Conservation (phyloP, 805 yeast species). For the Metschnikowia aberdeeniae region DNA sequence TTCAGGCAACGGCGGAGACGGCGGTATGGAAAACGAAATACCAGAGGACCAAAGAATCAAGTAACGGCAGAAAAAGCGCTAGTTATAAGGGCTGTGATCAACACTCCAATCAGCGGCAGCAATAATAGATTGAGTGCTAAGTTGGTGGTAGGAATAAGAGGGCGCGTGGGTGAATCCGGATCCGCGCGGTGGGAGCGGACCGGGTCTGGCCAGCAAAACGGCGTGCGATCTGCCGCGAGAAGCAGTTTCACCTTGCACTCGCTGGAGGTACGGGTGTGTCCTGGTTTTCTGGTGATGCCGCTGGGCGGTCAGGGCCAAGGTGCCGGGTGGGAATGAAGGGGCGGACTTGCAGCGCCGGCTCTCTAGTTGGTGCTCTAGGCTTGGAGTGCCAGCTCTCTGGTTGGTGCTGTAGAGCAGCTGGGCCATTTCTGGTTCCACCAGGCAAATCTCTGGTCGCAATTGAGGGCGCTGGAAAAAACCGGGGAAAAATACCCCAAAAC, state of each 20-base stretch:
- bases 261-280: not conserved
- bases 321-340: too few relatives aligned
- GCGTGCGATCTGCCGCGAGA: not conserved
- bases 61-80: not conserved
- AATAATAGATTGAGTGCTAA: not conserved
- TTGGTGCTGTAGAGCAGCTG: too few relatives aligned
- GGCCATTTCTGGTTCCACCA: too few relatives aligned
- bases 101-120: not conserved
- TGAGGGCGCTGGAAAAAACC: not conserved
- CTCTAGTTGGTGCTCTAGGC: not conserved
- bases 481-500: not conserved
- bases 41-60: not conserved
- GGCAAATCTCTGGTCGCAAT: too few relatives aligned
- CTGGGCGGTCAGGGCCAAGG: too few relatives aligned
- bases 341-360: too few relatives aligned
- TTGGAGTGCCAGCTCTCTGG: not conserved
- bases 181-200: conserved; percentile 3
- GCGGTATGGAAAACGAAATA: not conserved
- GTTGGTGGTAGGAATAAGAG: conserved; percentile 1
- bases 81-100: not conserved
- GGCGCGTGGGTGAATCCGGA: conserved; percentile 4
- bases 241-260: too few relatives aligned
- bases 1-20: too few relatives aligned
- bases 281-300: not conserved
- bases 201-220: not conserved